Evolutionary conservation across 2,329 filamentous ascomycete genomes (phyloP).

Genomic region (Paracoccidioides lutzii): DNA sequence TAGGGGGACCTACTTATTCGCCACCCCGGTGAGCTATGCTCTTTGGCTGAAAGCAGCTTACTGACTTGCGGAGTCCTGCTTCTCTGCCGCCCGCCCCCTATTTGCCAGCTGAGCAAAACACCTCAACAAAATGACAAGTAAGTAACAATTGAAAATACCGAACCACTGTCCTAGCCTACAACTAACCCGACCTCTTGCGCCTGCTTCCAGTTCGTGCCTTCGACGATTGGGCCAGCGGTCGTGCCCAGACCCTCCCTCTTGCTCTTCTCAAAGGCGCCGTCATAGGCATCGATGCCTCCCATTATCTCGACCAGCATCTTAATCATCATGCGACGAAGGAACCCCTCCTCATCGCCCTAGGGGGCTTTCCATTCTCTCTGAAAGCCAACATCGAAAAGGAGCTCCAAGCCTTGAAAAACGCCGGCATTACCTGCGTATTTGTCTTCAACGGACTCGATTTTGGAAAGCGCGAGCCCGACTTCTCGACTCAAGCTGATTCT

Average conservation of each 20-base stretch:
- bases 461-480: slow-evolving; percentile 57
- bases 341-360: slow-evolving; percentile 77
- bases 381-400: slow-evolving; percentile 63
- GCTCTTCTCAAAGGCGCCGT: slow-evolving; percentile 60
- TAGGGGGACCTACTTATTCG: not conserved
- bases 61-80: slow-evolving; percentile 10
- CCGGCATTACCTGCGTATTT: slow-evolving; percentile 68
- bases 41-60: slow-evolving; percentile 7
- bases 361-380: slow-evolving; percentile 72
- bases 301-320: slow-evolving; percentile 73
- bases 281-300: slow-evolving; percentile 77
- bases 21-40: not conserved
- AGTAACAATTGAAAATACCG: slow-evolving; percentile 6
- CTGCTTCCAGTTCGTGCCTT: slow-evolving; percentile 34
- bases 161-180: not conserved
- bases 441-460: slow-evolving; percentile 82
- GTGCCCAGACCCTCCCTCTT: slow-evolving; percentile 47
- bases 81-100: not conserved
- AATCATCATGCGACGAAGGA: slow-evolving; percentile 60
- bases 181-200: not conserved
- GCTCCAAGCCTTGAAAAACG: slow-evolving; percentile 56
- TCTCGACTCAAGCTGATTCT: slow-evolving; percentile 47
- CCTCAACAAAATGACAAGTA: slow-evolving; percentile 20
- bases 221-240: slow-evolving; percentile 44
- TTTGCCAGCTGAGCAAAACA: not conserved